Base-by-base conservation (phyloP, 2,329 filamentous ascomycete species). In the Aspergillus texensis region DNA sequence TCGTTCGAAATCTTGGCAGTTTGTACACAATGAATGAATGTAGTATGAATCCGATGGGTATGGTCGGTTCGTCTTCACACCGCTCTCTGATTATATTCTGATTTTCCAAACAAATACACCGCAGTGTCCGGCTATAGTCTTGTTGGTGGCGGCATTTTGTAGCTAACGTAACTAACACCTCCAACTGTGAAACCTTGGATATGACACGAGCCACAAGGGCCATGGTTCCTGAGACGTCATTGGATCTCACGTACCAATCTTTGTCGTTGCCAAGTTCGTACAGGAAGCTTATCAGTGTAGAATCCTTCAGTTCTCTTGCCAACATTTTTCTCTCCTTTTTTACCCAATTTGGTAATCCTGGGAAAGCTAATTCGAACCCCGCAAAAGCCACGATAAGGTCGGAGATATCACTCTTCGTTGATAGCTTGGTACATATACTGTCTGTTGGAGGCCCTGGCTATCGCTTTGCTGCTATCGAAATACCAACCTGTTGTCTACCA, bases 271-370 rank as follows among this genome's bases (percentile, higher is more conserved):
- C 28, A 45, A 21, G 55, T 12, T 10, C n/a, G 3, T 28, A 28
- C 4, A 41, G 21, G 55, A 28, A 45, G n/a, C 55, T 57, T 12
- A 28, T n/a, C 11, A 45, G 24, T 10, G n/a, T 6, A 11, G 4
- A 24, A 16, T 36, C 4, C 16, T 14, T 16, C 34, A 2, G 26
- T 57, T 24, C 19, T 1, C 9, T n/a, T 9, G 39, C 16, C 2
- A n/a, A 1, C 2, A 32, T 1, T 41, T 45, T 43, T 57, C 55
- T 57, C 55, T 57, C 12, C 36, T 57, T 57, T 57, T 57, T 57
- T 21, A 41, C 55, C 34, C 4, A 8, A 41, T 57, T 57, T 11
- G 55, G 55, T 28, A 57, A 57, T 45, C 16, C 11, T 10, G 36
- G 34, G 21, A 21, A 57, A 28, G 36, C 24, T 30, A 19, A 41